Evolutionary conservation across 208 protist genomes (phyloP), one percentile per base, ranked within the genome.

Genomic region (Leishmania gerbilli): DNA sequence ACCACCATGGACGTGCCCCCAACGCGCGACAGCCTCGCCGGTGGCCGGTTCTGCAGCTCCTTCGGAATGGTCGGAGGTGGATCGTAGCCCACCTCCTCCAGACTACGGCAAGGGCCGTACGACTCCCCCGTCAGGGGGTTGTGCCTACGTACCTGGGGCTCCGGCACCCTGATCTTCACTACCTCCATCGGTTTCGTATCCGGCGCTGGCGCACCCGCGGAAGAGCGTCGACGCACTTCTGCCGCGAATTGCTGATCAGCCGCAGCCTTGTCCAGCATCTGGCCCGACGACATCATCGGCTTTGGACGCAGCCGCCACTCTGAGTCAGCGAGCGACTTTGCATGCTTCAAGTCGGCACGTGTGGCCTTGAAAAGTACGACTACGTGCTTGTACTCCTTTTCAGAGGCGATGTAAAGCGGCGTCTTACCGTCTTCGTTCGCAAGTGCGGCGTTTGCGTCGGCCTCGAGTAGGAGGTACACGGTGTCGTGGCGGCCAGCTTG

Each of bases 41-140:
- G 91, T n/a, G 90, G 89, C 31, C 81, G 90, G 60, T 94, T 93
- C 80, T 89, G 84, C 76, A 96, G 86, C 77, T 90, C 89, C 58
- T 90, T 82, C 7, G 95, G 95, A 71, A 96, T 91, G 37, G 86
- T 72, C 49, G 92, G 90, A n/a, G 91, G 89, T 42, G 83, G 82
- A 68, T 96, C 90, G 85, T 95, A 95, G 68, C 92, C 93, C 5
- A 96, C 92, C 81, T 98, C 93, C 81, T 95, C 95, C 11, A 95
- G 86, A 64, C 86, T 92, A 40, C 89, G 85, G 85, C 95, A 98
- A 64, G 95, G 95, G 11, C 92, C 92, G 53, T 88, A 81, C 9
- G 89, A 88, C 77, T 81, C 74, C 15, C 91, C 90, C 1, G 87
- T 95, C 67, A 98, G 81, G 6, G 92, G 90, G 71, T 96, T 84